A percentile compares a stretch with the other conserved stretches of the same genome.
These are phyloP conservation scores for Paraglomus occultum DNA, from an alignment of 192 early-diverging fungal genomes.

Conservation along the genomic window DNA sequence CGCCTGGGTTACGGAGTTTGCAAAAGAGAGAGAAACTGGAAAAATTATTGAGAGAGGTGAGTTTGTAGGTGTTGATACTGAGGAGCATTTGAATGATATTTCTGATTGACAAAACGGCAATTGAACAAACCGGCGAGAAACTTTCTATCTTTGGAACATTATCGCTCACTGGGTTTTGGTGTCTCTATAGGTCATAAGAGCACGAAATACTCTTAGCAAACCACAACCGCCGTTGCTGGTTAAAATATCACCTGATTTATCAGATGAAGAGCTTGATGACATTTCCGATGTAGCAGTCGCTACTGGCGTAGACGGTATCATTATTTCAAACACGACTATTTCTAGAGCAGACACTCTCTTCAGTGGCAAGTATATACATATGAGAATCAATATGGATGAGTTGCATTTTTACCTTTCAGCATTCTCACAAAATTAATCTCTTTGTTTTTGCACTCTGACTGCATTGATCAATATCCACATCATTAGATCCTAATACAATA, in stretches of 20 bases:
- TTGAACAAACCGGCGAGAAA: constrained; percentile 11
- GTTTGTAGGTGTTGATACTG: constrained; percentile 6
- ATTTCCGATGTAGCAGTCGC: constrained; percentile 74
- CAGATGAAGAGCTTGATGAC: constrained; percentile 68
- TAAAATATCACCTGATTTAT: constrained; percentile 89
- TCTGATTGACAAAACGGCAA: constrained; percentile 40
- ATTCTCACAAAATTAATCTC: not conserved
- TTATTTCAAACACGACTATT: constrained; percentile 88
- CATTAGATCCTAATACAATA: constrained; percentile 34
- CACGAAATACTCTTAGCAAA: constrained; percentile 29
- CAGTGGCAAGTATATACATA: constrained; percentile 39
- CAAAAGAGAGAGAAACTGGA: constrained; percentile 72
- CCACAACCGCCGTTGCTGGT: constrained; percentile 71
- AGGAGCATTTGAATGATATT: too few species aligned
- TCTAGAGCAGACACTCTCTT: constrained; percentile 62
- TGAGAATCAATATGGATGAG: not conserved
- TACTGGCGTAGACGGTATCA: constrained; percentile 79
- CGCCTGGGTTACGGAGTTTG: constrained; percentile 72
- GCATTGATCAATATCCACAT: not conserved
- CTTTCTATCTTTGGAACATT: constrained; percentile 34
- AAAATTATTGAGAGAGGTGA: constrained; percentile 64
- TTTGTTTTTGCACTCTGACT: constrained; percentile 2
- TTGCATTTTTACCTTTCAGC: constrained; percentile 5
- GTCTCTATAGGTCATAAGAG: constrained; percentile 15
- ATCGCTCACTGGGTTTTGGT: not conserved